Conservation (phyloP, 2,329 filamentous ascomycete genomes). For the Venturia asperata region DNA sequence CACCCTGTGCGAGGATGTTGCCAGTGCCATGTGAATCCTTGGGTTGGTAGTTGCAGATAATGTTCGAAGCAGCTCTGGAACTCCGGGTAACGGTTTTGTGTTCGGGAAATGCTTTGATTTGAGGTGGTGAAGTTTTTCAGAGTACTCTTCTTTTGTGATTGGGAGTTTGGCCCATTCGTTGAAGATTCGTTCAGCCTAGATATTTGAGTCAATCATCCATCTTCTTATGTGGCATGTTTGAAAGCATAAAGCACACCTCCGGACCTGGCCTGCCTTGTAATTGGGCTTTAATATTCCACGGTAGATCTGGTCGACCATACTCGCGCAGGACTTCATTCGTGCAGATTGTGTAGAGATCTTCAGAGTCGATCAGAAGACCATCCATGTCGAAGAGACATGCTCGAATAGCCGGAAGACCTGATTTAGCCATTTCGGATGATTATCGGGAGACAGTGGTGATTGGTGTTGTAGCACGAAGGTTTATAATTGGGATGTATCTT, state of each 20-base stretch:
- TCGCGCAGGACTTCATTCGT: conserved; percentile 75
- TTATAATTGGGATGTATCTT: not conserved
- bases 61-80: conserved; percentile 57
- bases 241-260: conserved; percentile 32
- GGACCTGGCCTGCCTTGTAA: conserved; percentile 61
- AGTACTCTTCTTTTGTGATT: conserved; percentile 63
- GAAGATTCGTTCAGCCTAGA: conserved; percentile 54
- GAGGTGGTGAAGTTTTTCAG: conserved; percentile 50
- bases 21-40: conserved; percentile 71
- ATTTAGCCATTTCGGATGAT: not conserved
- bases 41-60: conserved; percentile 44
- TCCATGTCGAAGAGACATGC: conserved; percentile 99
- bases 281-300: conserved; percentile 90
- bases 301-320: conserved; percentile 66
- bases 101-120: conserved; percentile 67
- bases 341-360: conserved; percentile 79
- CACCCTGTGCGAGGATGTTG: conserved; percentile 64
- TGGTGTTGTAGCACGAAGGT: not conserved
- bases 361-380: conserved; percentile 86
- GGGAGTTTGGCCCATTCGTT: conserved; percentile 81
- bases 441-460: not conserved
- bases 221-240: not conserved
- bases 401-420: conserved; percentile 60
- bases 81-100: conserved; percentile 72
- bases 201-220: not conserved